Percentiles rank a stretch among this genome's conserved stretches.
Conservation (phyloP, 2,329 filamentous ascomycete species). For the Thielaviopsis populi region DNA sequence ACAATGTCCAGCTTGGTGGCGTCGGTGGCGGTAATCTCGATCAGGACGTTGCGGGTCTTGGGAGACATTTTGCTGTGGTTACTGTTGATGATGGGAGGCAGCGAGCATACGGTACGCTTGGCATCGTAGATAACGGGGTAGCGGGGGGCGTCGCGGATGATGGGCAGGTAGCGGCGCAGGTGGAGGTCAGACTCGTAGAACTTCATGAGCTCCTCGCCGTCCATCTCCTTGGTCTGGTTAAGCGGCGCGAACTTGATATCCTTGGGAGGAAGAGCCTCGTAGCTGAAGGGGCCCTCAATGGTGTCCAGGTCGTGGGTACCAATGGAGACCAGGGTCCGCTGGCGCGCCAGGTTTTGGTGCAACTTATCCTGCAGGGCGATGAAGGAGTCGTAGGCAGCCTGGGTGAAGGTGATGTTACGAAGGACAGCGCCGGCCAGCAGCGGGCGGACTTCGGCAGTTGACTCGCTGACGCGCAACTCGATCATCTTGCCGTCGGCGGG, state of each 20-base stretch:
- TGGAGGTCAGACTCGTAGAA: slow-evolving; percentile 95
- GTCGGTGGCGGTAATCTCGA: slow-evolving; percentile 93
- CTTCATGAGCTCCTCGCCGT: slow-evolving; percentile 73
- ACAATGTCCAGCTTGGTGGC: slow-evolving; percentile 94
- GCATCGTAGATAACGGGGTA: slow-evolving; percentile 94
- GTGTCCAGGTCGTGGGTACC: slow-evolving; percentile 95
- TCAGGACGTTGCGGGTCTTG: slow-evolving; percentile 84
- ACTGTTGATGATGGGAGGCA: slow-evolving; percentile 96
- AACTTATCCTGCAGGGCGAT: slow-evolving; percentile 96
- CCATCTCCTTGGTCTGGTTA: slow-evolving; percentile 83
- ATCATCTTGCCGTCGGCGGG: slow-evolving; percentile 60
- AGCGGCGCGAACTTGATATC: slow-evolving; percentile 82
- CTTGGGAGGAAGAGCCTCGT: slow-evolving; percentile 81
- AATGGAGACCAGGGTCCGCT: slow-evolving; percentile 88
- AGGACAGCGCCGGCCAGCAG: slow-evolving; percentile 82
- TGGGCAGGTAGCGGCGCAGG: slow-evolving; percentile 77
- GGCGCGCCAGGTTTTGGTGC: slow-evolving; percentile 85
- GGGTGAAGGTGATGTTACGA: slow-evolving; percentile 78
- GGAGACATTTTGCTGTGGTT: slow-evolving; percentile 92
- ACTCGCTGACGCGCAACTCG: slow-evolving; percentile 63
- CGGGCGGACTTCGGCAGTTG: slow-evolving; percentile 65
- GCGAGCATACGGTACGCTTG: slow-evolving; percentile 71
- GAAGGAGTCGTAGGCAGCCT: slow-evolving; percentile 90
- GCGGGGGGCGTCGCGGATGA: slow-evolving; percentile 82
- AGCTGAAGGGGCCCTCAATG: slow-evolving; percentile 86